Conservation (phyloP, 768 basidiomycete genomes). For the Rhizopogon rudus region DNA sequence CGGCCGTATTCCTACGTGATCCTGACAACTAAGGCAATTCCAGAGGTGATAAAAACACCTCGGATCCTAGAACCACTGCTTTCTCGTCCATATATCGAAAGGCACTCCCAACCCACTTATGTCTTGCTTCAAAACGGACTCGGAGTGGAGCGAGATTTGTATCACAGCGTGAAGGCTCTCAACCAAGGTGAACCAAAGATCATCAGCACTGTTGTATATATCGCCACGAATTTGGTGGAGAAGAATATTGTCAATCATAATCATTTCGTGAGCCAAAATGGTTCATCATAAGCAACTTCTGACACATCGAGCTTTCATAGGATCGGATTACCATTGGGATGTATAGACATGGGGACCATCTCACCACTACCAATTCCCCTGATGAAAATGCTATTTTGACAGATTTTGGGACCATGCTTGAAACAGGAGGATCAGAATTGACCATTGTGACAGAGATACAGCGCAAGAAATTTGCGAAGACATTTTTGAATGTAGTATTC, state of each 20-base stretch:
- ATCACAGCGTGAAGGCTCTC: conserved; percentile 42
- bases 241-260: conserved; percentile 39
- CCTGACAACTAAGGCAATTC: conserved; percentile 66
- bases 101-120: conserved; percentile 14
- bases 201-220: conserved; percentile 51
- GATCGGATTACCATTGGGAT: conserved; percentile 50
- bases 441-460: conserved; percentile 56
- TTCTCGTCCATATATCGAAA: conserved; percentile 38
- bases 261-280: neutral
- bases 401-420: conserved; percentile 41
- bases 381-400: conserved; percentile 38
- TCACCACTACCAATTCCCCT: conserved; percentile 34
- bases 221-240: conserved; percentile 42
- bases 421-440: conserved; percentile 42
- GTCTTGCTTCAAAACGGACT: conserved; percentile 71
- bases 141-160: conserved; percentile 57
- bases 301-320: conserved; percentile 22
- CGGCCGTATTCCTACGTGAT: conserved; percentile 65
- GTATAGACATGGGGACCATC: conserved; percentile 42
- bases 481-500: conserved; percentile 59
- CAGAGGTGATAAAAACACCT: conserved; percentile 57
- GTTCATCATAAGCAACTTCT: neutral
- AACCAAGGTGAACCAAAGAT: conserved; percentile 43
- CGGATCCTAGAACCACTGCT: conserved; percentile 53
- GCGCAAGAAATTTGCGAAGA: conserved; percentile 56